Conservation (phyloP, 2,329 filamentous ascomycete genomes). For the Calycina herbarum region DNA sequence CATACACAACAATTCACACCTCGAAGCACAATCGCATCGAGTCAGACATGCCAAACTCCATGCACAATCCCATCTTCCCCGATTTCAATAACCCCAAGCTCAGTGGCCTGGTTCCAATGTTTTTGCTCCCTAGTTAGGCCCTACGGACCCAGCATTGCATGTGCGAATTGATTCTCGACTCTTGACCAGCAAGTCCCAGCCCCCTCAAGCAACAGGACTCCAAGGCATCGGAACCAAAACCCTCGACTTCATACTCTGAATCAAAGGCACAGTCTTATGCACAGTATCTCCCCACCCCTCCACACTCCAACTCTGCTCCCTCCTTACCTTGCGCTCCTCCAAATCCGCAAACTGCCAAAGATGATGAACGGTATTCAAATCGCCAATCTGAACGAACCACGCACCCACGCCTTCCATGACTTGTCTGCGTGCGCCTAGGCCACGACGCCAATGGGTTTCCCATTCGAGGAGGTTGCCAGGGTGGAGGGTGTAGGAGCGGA, state of each 20-base stretch:
- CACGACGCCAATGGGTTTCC: conserved; percentile 97
- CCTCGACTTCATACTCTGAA: conserved; percentile 93
- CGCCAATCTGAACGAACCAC: conserved; percentile 98
- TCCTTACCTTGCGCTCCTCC: conserved; percentile 84
- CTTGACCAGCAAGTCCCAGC: not conserved
- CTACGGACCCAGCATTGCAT: not conserved
- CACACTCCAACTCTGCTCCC: conserved; percentile 93
- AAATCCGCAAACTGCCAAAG: conserved; percentile 98
- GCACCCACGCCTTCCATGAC: conserved; percentile 98
- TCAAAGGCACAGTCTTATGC: conserved; percentile 96
- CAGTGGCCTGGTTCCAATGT: not conserved
- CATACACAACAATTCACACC: not conserved
- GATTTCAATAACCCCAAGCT: not conserved
- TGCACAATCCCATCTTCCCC: not conserved
- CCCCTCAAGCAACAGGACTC: conserved; percentile 72
- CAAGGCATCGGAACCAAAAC: conserved; percentile 94
- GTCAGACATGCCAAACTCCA: conserved; percentile 1
- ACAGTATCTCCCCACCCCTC: conserved; percentile 97
- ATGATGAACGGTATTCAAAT: conserved; percentile 96
- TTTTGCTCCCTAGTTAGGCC: not conserved
- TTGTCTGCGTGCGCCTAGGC: conserved; percentile 84
- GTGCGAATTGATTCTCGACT: not conserved
- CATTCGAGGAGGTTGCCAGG: conserved; percentile 95
- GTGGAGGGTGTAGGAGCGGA: conserved; percentile 94
- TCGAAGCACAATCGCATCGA: not conserved